Evolutionary conservation across 306 rosid genomes (phyloP), one percentile per base, ranked within the genome.

Genomic region (Cicer chorassanicum): DNA sequence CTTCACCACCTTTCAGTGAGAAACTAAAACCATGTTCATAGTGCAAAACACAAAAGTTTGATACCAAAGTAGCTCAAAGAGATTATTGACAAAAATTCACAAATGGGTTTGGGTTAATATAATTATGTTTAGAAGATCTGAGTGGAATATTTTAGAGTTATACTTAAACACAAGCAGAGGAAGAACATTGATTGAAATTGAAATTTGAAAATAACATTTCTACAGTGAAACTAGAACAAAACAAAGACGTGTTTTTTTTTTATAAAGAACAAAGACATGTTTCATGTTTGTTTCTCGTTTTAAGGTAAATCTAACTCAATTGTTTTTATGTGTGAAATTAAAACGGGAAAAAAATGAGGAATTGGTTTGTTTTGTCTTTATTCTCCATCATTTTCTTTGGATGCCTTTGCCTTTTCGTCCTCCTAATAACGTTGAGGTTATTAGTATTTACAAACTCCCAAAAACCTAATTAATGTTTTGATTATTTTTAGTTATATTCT

Each of bases 211-310:
- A 60, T 13, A 36, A 63, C 66, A 6, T 54, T 54, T 62, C 18
- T n/a, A 72, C 67, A n/a, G 86, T 84, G 65, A 82, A 88, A 78
- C 68, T 86, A 60, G 14, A 63, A 77, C 8, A 77, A 73, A 21
- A 29, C 34, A 29, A 29, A 29, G 34, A 29, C 34, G 34, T 29
- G 57, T 48, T 36, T 40, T 11, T 21, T 21, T 29, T 29, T 29
- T 0, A 29, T 29, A 29, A 29, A 29, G 34, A 29, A 29, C 34
- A 29, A 21, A 34, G 62, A n/a, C 67, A 66, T 45, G 80, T 70
- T 75, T 65, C 6, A 39, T 36, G 65, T 36, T 39, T 75, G 66
- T 66, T 75, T 70, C 77, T 73, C 9, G 50, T 78, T 71, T 61
- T 59, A 59, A 59, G 65, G 65, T 59, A 29, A 59, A 24, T 29